Conservation (phyloP, 768 basidiomycete genomes). For the Phallus indusiatus region DNA sequence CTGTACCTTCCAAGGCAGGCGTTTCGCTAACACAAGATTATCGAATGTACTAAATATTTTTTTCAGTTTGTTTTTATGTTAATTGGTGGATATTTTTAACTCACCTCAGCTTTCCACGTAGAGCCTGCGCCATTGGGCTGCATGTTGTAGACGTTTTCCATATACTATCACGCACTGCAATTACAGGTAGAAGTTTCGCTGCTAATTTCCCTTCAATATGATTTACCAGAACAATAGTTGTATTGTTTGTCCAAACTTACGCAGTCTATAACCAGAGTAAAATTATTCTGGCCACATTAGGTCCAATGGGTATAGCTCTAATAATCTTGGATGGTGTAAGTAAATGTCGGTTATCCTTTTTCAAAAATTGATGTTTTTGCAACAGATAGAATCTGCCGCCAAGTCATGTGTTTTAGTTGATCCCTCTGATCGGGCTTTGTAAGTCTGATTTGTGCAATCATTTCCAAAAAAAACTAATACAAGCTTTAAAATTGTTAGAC, state of each 20-base stretch:
- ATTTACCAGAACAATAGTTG: not conserved
- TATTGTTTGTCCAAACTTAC: not conserved
- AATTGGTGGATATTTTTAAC: not conserved
- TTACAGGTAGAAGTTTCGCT: not conserved
- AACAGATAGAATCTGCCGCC: not conserved
- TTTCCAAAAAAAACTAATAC: not conserved
- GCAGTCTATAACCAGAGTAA: not conserved
- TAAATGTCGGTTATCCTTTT: not conserved
- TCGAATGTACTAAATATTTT: not conserved
- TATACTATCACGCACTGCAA: not conserved
- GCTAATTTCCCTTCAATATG: not conserved
- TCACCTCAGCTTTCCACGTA: not conserved
- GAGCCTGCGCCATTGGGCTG: not conserved
- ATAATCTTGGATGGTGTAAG: not conserved
- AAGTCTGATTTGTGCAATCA: not conserved
- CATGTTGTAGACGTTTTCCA: slow-evolving; percentile 1
- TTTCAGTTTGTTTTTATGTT: not conserved
- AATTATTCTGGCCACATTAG: not conserved
- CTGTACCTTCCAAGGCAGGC: not conserved
- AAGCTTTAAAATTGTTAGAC: not conserved
- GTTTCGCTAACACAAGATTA: not conserved
- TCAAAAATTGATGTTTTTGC: not conserved
- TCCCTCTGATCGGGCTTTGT: not conserved
- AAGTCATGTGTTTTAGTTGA: not conserved
- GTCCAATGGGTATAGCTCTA: not conserved